These are phyloP conservation scores for Pythium insidiosum DNA, from an alignment of 352 stramenopile genomes.

Conservation along the genomic window DNA sequence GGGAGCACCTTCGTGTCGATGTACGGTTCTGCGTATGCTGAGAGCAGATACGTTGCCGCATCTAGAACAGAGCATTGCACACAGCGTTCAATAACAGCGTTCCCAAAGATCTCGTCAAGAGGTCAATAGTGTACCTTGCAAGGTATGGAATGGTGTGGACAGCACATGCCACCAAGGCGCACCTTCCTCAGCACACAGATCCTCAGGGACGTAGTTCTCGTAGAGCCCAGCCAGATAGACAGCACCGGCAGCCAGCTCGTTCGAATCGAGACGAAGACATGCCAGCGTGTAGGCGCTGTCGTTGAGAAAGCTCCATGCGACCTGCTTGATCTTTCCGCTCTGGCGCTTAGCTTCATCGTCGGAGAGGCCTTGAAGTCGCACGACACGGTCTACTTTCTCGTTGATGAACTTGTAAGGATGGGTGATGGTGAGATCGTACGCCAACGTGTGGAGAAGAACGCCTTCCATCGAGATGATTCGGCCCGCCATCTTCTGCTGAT, in stretches of 20 bases:
- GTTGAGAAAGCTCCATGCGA: conserved; percentile 86
- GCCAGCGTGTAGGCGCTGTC: conserved; percentile 81
- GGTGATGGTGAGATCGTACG: conserved; percentile 80
- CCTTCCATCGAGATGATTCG: conserved; percentile 84
- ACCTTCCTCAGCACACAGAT: conserved; percentile 40
- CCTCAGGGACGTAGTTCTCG: conserved; percentile 65
- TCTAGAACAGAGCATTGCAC: conserved; percentile 63
- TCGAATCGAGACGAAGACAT: conserved; percentile 66
- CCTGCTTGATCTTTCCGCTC: conserved; percentile 78
- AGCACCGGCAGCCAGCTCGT: conserved; percentile 63
- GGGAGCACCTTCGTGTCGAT: conserved; percentile 69
- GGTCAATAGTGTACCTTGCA: conserved; percentile 67
- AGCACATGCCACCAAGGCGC: conserved; percentile 70
- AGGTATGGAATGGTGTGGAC: conserved; percentile 53
- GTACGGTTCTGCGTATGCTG: conserved; percentile 72
- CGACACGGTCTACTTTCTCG: conserved; percentile 76
- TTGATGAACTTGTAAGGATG: conserved; percentile 87
- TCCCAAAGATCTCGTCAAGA: no score
- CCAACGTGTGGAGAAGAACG: conserved; percentile 72
- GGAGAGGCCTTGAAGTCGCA: conserved; percentile 47
- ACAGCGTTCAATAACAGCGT: conserved; percentile 66
- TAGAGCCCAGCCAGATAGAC: conserved; percentile 82
- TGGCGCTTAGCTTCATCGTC: conserved; percentile 43
- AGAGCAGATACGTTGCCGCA: conserved; percentile 68
- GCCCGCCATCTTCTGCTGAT: no score